Base-by-base conservation (phyloP, 1,284 basidiomycete species). In the Anthracocystis setariae region DNA sequence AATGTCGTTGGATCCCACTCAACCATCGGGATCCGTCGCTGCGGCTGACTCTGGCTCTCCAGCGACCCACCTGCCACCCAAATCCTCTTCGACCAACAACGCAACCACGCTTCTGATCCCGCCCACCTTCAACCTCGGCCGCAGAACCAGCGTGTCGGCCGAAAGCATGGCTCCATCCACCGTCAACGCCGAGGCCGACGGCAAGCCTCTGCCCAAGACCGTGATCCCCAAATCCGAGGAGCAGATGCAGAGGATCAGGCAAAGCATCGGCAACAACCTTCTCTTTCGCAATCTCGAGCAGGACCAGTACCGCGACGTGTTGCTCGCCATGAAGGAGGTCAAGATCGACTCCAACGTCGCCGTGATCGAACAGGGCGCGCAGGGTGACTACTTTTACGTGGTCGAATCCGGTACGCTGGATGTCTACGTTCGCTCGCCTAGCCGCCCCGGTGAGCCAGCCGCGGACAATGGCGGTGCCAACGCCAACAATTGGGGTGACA, bases 311-410 rank as follows among this genome's bases (percentile, higher is more conserved):
- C 88, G 88, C 3, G 93, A 94, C 45, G 94, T 96, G 17, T 86
- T 98, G 23, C 91, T 91, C 64, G 96, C 95, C 20, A 98, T 99
- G 94, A 91, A 91, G 83, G 96, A 99, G 85, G 88, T 90, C 59
- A 87, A 85, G 15, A 89, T 93, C 13, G 85, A 84, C 18, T 85
- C 88, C 54, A 89, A 90, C 66, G 90, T 93, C 63, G 89, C 92
- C 27, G 91, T 99, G 63, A 98, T 99, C 77, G 89, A 92, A 65
- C 95, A 99, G 84, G 95, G 96, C 45, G 95, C 94, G 72, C 92
- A 93, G 37, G 95, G 95, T 49, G 94, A 98, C 80, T 96, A 90
- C 85, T 98, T 98, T 84, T 99, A 98, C 84, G 91, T 98, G 57
- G 93, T 98, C 72, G 96, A 98, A 84, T 88, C 88, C 40, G 95